Evolutionary conservation across 2,329 filamentous ascomycete genomes (phyloP).

Genomic region (Neonectria coccinea): DNA sequence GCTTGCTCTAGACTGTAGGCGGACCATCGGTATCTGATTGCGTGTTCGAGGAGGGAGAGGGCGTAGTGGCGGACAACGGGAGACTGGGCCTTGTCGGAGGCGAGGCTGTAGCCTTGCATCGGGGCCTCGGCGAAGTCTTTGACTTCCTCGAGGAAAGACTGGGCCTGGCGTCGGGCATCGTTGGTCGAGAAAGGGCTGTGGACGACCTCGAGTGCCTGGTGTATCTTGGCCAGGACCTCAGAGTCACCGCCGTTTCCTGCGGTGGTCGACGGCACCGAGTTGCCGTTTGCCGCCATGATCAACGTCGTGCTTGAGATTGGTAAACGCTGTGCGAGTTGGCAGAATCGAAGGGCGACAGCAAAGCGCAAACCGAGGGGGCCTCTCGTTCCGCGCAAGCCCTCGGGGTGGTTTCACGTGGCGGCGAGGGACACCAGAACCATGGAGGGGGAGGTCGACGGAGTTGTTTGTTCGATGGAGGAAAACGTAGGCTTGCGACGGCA

Average conservation of each 20-base stretch:
- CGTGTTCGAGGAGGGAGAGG: conserved; percentile 89
- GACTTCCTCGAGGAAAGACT: conserved; percentile 85
- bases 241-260: conserved; percentile 54
- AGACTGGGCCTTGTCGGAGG: conserved; percentile 78
- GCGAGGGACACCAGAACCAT: conserved; percentile 37
- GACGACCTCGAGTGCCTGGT: conserved; percentile 87
- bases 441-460: conserved; percentile 18
- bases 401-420: conserved; percentile 28
- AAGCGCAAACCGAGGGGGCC: conserved; percentile 31
- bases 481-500: conserved; percentile 16
- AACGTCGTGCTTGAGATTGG: conserved; percentile 2
- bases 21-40: conserved; percentile 86
- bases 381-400: conserved; percentile 40
- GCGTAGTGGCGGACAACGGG: conserved; percentile 93
- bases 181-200: conserved; percentile 87
- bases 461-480: conserved; percentile 16
- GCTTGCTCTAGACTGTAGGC: conserved; percentile 78
- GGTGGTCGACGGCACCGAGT: conserved; percentile 43
- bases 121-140: conserved; percentile 85
- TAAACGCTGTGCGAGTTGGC: conserved; percentile 24
- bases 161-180: conserved; percentile 82
- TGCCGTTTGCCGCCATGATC: conserved; percentile 55
- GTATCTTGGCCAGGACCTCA: conserved; percentile 74
- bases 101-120: conserved; percentile 85
- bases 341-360: conserved; percentile 25